Base-by-base conservation (phyloP, 2,329 filamentous ascomycete genomes). In the Fusarium dimerum region DNA sequence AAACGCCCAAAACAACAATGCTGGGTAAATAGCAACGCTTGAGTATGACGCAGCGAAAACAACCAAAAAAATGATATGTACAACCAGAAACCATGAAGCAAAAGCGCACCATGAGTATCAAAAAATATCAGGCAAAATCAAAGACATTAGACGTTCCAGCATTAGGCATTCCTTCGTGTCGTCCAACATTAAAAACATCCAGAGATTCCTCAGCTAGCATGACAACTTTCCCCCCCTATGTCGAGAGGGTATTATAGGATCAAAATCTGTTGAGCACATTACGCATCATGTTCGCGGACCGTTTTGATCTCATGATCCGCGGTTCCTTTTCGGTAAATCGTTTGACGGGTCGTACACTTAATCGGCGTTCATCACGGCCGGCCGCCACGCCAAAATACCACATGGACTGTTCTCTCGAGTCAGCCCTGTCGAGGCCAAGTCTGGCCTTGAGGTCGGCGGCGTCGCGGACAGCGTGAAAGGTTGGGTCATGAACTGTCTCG, bases 381-480 rank as follows among this genome's bases (percentile, higher is more conserved):
- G 70, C 61, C 43, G 68, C 62, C 41, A 75, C 67, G 39, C 77
- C 76, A 54, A 84, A 78, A 48, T 71, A 74, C 82, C 82, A 85
- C 48, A 74, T 63, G 30, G 76, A 81, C 70, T 78, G 79, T 50
- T 72, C 78, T 59, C 71, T 76, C 48, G 67, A 65, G 49, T 73
- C 66, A n/a, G 63, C 59, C 42, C 71, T 68, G 32, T 76, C 73
- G 41, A 83, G 77, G 46, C 90, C 85, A 3, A 96, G 74, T 40
- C 88, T 78, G 0, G 81, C 84, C 18, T 87, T 79, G 17, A 97
- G 79, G 58, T 92, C 87, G 0, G 76, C 76, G 58, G 86, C 87
- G n/a, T 79, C 85, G 29, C 79, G 77, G 3, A 87, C 83, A 38
- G 85, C 81, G 46, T 85, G 80, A 67, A 97, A 93, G 0, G 88